phyloP scores from a whole-genome alignment of 2,329 filamentous ascomycete species.

The Leptographium lundbergii region DNA sequence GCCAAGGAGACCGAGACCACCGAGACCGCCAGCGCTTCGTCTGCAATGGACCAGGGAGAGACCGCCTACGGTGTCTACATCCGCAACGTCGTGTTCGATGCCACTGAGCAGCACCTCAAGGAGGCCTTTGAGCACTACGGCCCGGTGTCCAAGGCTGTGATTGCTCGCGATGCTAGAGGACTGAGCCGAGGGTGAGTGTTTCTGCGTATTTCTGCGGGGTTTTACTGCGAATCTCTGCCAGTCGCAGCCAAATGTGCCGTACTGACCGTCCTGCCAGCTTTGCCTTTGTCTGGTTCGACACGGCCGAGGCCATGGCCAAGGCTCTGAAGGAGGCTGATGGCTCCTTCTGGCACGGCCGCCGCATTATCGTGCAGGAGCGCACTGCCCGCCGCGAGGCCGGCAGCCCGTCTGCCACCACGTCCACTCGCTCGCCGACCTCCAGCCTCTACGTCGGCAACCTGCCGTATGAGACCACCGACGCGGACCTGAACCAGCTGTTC shows the following conservation, averaged over 20 bases:
- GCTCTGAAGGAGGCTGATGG: conserved; percentile 19
- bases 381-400: neutral
- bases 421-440: conserved; percentile 12
- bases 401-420: neutral
- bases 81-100: conserved; percentile 24
- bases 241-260: neutral
- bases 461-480: conserved; percentile 73
- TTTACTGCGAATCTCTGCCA: neutral
- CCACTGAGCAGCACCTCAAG: conserved; percentile 20
- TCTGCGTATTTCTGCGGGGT: neutral
- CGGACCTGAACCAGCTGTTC: conserved; percentile 70
- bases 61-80: conserved; percentile 17
- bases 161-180: conserved; percentile 22
- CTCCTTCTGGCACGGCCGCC: conserved; percentile 26
- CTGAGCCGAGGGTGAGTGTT: conserved; percentile 22
- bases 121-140: conserved; percentile 22
- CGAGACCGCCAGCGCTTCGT: neutral
- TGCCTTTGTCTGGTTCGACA: conserved; percentile 20
- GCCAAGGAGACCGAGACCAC: neutral
- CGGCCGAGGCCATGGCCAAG: conserved; percentile 11
- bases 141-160: conserved; percentile 11
- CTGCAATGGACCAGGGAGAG: conserved; percentile 3
- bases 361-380: conserved; percentile 17
- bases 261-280: conserved; percentile 13
- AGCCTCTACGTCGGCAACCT: conserved; percentile 71